Evolutionary conservation across 306 rosid species (phyloP).

Genomic region (Sphenostylis stenocarpa): DNA sequence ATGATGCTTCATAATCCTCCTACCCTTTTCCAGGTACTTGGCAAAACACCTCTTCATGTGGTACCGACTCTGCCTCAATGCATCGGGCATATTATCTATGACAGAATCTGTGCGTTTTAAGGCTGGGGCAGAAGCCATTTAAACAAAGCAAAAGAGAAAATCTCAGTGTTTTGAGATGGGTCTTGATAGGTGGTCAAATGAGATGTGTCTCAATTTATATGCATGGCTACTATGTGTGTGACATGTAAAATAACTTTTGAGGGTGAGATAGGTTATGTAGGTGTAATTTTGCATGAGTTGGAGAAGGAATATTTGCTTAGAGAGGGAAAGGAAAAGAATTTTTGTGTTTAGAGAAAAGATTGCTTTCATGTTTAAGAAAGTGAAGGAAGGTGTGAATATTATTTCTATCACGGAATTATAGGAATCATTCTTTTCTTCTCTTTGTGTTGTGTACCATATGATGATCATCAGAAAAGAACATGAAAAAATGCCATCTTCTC

Average conservation of each 20-base stretch:
- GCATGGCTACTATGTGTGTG: conserved; percentile 32
- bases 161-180: background rate
- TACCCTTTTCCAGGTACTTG: conserved; percentile 74
- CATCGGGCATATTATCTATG: conserved; percentile 75
- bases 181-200: conserved; percentile 3
- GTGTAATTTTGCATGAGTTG: conserved; percentile 28
- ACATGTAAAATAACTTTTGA: background rate
- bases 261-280: background rate
- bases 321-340: conserved; percentile 51
- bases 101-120: conserved; percentile 52
- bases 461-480: conserved; percentile 35
- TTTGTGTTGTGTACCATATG: background rate
- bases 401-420: conserved; percentile 37
- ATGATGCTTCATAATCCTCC: conserved; percentile 60
- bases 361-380: conserved; percentile 29
- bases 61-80: conserved; percentile 66
- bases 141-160: background rate
- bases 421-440: conserved; percentile 65
- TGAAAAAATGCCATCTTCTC: conserved; percentile 27
- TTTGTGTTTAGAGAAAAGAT: conserved; percentile 34
- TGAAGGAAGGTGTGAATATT: conserved; percentile 17
- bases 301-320: conserved; percentile 47
- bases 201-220: conserved; percentile 37
- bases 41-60: conserved; percentile 85
- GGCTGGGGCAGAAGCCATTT: conserved; percentile 50